Base-by-base conservation (phyloP, 306 rosid species). In the Cotoneaster glaucophyllus region DNA sequence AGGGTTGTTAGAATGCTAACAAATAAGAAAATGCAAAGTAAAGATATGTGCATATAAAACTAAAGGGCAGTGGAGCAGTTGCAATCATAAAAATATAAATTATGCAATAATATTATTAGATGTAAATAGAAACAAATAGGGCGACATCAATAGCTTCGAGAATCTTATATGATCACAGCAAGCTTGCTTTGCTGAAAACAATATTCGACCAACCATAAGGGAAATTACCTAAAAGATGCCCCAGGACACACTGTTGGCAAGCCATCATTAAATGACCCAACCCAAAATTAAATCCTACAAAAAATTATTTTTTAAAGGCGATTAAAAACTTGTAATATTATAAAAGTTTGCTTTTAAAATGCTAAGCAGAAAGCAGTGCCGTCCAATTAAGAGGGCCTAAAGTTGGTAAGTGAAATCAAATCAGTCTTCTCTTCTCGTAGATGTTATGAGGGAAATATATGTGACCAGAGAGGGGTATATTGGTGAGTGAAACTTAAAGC, bases 141-240 rank as follows among this genome's bases (percentile, higher is more conserved):
- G 26, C 78, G 84, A 79, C 86, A 79, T 87, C 84, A 81, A 90
- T 65, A 77, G 88, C 85, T 80, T 86, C 70, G 79, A 90, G 97
- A 89, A 91, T 89, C 85, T 90, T 80, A 53, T 77, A 81, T 77
- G 79, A 86, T 86, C 89, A 85, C 85, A 89, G 50, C 74, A 81
- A 81, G 81, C 83, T 81, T 74, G 58, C 74, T 84, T 81, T 66
- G 67, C 78, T 62, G 77, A 85, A 87, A 84, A 86, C 86, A 79
- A 86, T 76, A 75, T 65, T 79, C 64, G 34, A 84, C 90, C 78
- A 80, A 83, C 85, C 66, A 84, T 82, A 78, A 56, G 80, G 45
- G 81, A 81, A 90, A 15, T 48, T 84, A 84, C 86, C 86, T 81
- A 80, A 82, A 87, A 78, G 82, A 78, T 71, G 81, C 74, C 86